Percentiles rank a stretch among this genome's conserved stretches.
Evolutionary conservation across 768 basidiomycete genomes (phyloP).

Genomic region (Suillus hirtellus): DNA sequence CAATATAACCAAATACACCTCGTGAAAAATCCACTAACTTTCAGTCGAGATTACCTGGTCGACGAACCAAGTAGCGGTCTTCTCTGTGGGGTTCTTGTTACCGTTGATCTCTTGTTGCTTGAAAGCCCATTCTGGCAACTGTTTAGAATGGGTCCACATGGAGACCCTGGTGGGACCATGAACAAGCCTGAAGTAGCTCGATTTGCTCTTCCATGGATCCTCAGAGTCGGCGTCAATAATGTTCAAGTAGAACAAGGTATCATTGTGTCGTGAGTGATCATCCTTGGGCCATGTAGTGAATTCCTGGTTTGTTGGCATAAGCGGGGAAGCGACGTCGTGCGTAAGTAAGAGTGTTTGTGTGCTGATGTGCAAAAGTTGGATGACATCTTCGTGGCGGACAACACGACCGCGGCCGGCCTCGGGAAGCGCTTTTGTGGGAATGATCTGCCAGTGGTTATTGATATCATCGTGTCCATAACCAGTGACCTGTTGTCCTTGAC

Average conservation of each 20-base stretch:
- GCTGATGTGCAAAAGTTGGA: constrained; percentile 86
- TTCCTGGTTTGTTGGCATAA: constrained; percentile 98
- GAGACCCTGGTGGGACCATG: constrained; percentile 90
- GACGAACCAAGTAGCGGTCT: constrained; percentile 84
- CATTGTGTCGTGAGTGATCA: constrained; percentile 75
- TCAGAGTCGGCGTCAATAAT: constrained; percentile 75
- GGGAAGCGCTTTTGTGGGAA: constrained; percentile 93
- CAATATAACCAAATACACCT: constrained; percentile 1
- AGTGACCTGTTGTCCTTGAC: constrained; percentile 96
- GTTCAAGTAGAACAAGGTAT: constrained; percentile 83
- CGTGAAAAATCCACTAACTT: constrained; percentile 46
- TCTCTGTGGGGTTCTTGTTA: constrained; percentile 86
- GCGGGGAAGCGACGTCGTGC: constrained; percentile 95
- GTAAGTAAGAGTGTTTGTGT: constrained; percentile 85
- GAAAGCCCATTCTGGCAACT: constrained; percentile 95
- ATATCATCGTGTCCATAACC: constrained; percentile 92
- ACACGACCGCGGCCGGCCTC: constrained; percentile 91
- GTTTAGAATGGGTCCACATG: constrained; percentile 87
- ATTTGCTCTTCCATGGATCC: constrained; percentile 90
- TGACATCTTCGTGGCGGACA: constrained; percentile 84
- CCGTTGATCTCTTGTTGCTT: constrained; percentile 98
- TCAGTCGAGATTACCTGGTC: constrained; percentile 78
- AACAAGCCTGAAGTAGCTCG: constrained; percentile 86
- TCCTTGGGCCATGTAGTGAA: constrained; percentile 91
- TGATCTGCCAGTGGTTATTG: constrained; percentile 95